phyloP scores from a whole-genome alignment of 345 rosid genomes.

The Eucalyptus tenuipes region DNA sequence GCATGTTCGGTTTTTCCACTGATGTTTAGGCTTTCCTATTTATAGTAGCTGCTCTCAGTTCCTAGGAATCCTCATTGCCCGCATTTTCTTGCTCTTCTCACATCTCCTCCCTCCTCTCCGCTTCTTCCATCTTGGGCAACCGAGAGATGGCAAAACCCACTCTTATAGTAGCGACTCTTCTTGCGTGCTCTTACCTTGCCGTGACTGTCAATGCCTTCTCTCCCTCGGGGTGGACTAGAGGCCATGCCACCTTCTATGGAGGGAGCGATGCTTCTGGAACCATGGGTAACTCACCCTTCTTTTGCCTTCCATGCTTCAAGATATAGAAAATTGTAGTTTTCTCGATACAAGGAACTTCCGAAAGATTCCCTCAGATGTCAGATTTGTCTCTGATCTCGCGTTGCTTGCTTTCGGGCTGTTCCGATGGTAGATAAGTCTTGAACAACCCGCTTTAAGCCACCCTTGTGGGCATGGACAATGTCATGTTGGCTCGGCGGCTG shows the following conservation, averaged over 20 bases:
- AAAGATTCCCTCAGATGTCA: not conserved
- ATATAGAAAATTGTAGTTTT: not conserved
- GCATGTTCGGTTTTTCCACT: constrained; percentile 17
- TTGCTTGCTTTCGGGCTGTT: not conserved
- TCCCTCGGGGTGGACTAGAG: constrained; percentile 48
- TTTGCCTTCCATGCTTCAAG: not conserved
- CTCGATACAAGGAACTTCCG: not conserved
- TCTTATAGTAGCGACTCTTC: constrained; percentile 13
- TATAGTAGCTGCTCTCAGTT: not conserved
- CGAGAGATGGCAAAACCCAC: constrained; percentile 16
- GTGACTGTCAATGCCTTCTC: constrained; percentile 18
- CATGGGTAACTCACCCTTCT: constrained; percentile 28
- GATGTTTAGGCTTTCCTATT: not conserved
- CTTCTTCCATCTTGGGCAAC: not conserved
- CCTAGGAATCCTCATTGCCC: not conserved
- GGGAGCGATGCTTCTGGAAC: constrained; percentile 84
- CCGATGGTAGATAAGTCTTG: not conserved
- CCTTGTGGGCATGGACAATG: not conserved
- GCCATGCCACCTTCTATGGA: constrained; percentile 81
- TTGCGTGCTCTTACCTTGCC: constrained; percentile 6
- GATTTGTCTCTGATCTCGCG: not conserved
- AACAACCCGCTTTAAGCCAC: not conserved
- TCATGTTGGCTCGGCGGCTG: not conserved
- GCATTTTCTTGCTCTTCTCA: not conserved
- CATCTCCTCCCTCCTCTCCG: not conserved